phyloP scores from a whole-genome alignment of 2,329 filamentous ascomycete species.

The Ceratocystis cubensis region DNA sequence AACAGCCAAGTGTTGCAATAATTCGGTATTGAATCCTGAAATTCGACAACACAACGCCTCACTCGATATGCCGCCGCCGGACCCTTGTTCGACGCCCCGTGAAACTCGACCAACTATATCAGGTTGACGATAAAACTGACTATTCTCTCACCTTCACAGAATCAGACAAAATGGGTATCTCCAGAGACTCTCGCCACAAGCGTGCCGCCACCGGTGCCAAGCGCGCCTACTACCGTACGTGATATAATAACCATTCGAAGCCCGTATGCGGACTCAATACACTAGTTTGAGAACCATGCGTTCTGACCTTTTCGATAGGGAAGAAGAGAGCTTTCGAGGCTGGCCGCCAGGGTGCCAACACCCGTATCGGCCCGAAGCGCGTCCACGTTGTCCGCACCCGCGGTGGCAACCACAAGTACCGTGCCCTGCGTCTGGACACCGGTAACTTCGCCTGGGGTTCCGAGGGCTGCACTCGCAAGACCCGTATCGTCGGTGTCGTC shows the following conservation, averaged over 20 bases:
- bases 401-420: conserved; percentile 99
- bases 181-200: conserved; percentile 99
- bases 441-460: conserved; percentile 99
- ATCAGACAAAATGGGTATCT: conserved; percentile 95
- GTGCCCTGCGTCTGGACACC: conserved; percentile 92
- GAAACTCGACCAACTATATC: not conserved
- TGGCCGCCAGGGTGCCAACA: conserved; percentile 98
- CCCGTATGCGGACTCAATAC: conserved; percentile 43
- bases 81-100: not conserved
- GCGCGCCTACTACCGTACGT: conserved; percentile 80
- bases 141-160: conserved; percentile 34
- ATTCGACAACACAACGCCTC: not conserved
- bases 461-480: conserved; percentile 96
- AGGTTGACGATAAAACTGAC: conserved; percentile 16
- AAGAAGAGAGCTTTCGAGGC: conserved; percentile 99
- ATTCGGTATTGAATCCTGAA: not conserved
- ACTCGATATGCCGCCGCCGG: not conserved
- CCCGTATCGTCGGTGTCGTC: conserved; percentile 93
- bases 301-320: conserved; percentile 65
- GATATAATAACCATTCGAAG: conserved; percentile 44
- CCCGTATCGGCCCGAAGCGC: conserved; percentile 94
- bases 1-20: not conserved
- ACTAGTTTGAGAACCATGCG: conserved; percentile 41
- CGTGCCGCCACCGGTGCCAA: conserved; percentile 98
- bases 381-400: conserved; percentile 94